Evolutionary conservation across 495 filamentous ascomycete species (phyloP).

Genomic region (Barbatosphaeria neglecta): DNA sequence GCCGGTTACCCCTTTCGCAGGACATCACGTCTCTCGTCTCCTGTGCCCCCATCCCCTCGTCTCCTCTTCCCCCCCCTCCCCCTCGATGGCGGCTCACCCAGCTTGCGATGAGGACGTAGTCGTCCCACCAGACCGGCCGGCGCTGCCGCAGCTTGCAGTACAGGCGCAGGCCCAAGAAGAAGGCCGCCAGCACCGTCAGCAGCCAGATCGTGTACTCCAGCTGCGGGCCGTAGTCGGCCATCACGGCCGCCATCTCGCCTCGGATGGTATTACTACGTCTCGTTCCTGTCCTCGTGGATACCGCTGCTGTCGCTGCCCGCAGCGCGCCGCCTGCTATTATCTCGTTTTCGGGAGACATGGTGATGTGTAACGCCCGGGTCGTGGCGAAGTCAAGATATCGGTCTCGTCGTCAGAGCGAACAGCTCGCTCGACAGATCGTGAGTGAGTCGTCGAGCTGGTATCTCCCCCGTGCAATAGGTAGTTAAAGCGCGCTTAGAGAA

Average conservation of each 20-base stretch:
- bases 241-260: not conserved
- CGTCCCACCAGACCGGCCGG: conserved; percentile 12
- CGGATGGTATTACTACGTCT: too few species aligned
- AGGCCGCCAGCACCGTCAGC: conserved; percentile 5
- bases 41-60: too few species aligned
- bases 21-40: too few species aligned
- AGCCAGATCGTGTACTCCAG: conserved; percentile 11
- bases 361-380: too few species aligned
- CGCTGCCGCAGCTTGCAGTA: conserved; percentile 8
- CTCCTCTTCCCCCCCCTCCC: too few species aligned
- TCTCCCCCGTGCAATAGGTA: not conserved
- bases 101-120: conserved; percentile 12
- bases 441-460: not conserved
- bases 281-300: not conserved
- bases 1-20: too few species aligned
- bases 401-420: too few species aligned
- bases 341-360: not conserved
- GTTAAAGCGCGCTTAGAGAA: not conserved
- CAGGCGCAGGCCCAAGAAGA: conserved; percentile 13
- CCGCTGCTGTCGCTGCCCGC: not conserved
- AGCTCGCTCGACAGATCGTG: too few species aligned
- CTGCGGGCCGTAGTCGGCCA: conserved; percentile 8
- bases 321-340: not conserved
- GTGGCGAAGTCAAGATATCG: not conserved
- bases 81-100: conserved; percentile 10